Percentiles rank a stretch among this genome's conserved stretches.
phyloP scores from a whole-genome alignment of 2,329 filamentous ascomycete species.

The Aspergillus viridinutans region DNA sequence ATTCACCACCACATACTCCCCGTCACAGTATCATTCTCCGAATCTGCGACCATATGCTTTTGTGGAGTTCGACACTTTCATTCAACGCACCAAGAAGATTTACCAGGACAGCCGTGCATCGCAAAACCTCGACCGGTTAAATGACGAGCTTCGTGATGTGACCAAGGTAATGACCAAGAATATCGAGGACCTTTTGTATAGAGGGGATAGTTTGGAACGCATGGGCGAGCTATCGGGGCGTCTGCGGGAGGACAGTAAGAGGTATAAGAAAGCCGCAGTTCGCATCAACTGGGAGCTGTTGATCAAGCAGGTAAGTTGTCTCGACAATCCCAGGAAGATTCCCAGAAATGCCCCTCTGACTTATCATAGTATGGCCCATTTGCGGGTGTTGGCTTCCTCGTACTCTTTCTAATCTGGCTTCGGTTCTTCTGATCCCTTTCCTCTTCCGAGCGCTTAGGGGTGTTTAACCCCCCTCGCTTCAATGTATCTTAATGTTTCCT shows the following conservation, averaged over 20 bases:
- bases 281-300: conserved; percentile 97
- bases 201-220: conserved; percentile 87
- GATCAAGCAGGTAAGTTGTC: conserved; percentile 67
- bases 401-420: conserved; percentile 86
- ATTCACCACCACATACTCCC: conserved; percentile 80
- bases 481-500: conserved; percentile 33
- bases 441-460: conserved; percentile 5
- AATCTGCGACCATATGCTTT: conserved; percentile 87
- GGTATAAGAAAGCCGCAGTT: conserved; percentile 88
- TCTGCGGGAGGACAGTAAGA: conserved; percentile 86
- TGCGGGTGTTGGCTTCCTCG: conserved; percentile 72
- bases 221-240: conserved; percentile 94
- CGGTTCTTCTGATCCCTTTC: conserved; percentile 67
- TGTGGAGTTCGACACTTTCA: conserved; percentile 97
- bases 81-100: conserved; percentile 83
- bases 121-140: conserved; percentile 90
- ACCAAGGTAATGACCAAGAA: conserved; percentile 99
- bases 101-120: conserved; percentile 90
- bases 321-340: not conserved
- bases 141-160: conserved; percentile 95
- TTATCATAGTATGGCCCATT: conserved; percentile 73
- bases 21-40: conserved; percentile 67
- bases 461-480: conserved; percentile 23
- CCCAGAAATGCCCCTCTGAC: conserved; percentile 18
- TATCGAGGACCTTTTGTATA: conserved; percentile 93